These are phyloP conservation scores for Darksidea phi DNA, from an alignment of 495 filamentous ascomycete species.

Conservation along the genomic window DNA sequence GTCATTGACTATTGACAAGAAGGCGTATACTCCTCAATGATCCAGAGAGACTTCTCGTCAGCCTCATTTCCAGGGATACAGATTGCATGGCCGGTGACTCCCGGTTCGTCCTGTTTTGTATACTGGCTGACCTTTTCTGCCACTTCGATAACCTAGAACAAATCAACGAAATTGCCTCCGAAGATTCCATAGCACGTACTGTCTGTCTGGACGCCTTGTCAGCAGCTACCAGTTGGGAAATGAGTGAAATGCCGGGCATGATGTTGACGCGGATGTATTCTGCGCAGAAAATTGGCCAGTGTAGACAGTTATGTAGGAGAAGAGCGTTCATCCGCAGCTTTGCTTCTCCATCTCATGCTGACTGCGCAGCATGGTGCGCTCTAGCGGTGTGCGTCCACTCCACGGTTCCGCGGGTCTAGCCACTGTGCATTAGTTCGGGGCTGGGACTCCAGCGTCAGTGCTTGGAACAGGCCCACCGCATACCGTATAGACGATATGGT, in stretches of 20 bases:
- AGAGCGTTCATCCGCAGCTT: too few species aligned
- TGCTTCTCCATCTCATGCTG: too few species aligned
- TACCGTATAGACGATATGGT: too few species aligned
- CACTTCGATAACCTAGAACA: slow-evolving; percentile 15
- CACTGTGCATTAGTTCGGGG: too few species aligned
- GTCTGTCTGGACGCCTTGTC: slow-evolving; percentile 15
- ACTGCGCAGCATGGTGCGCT: too few species aligned
- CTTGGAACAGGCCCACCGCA: too few species aligned
- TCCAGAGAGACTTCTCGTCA: slow-evolving; percentile 21
- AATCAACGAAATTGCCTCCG: not conserved
- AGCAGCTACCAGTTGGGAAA: slow-evolving; percentile 17
- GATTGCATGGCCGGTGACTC: slow-evolving; percentile 9
- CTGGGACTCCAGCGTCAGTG: too few species aligned
- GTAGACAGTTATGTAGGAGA: too few species aligned
- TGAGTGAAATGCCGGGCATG: slow-evolving; percentile 21
- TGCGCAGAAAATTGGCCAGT: too few species aligned
- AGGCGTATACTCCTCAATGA: slow-evolving; percentile 27
- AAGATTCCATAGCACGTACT: slow-evolving; percentile 1
- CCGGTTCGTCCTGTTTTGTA: slow-evolving; percentile 19
- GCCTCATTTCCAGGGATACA: slow-evolving; percentile 13
- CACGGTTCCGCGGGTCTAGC: too few species aligned
- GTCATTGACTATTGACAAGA: too few species aligned
- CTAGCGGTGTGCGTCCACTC: too few species aligned
- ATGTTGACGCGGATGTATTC: not conserved
- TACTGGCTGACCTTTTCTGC: slow-evolving; percentile 15